Conservation (phyloP, 2,329 filamentous ascomycete species). For the Didymella glomerata region DNA sequence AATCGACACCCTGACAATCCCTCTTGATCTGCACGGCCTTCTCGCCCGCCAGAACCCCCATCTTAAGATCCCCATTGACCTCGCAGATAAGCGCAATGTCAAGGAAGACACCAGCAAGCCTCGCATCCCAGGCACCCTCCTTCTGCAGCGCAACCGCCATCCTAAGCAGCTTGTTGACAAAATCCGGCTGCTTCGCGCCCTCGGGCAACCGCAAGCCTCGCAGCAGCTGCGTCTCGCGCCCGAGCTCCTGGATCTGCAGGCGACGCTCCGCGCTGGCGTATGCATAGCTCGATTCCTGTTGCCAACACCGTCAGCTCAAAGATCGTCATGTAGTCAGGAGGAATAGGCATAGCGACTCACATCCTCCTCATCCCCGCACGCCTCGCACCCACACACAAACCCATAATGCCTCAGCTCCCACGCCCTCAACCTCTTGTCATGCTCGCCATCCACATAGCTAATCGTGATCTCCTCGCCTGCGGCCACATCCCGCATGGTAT, state of each 20-base stretch:
- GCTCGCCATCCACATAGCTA: conserved; percentile 50
- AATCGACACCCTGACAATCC: conserved; percentile 42
- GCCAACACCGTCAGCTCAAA: neutral
- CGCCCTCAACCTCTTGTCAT: conserved; percentile 39
- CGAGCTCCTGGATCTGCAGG: conserved; percentile 45
- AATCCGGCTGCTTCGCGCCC: conserved; percentile 25
- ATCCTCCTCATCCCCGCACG: conserved; percentile 46
- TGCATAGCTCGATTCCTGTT: conserved; percentile 31
- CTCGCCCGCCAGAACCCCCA: conserved; percentile 30
- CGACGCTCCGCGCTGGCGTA: conserved; percentile 42
- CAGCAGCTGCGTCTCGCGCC: conserved; percentile 37
- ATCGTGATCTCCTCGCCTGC: conserved; percentile 51
- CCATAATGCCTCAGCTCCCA: conserved; percentile 50
- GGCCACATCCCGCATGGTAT: conserved; percentile 46
- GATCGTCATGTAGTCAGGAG: too few relatives aligned
- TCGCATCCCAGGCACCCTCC: conserved; percentile 37
- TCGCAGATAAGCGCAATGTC: conserved; percentile 48
- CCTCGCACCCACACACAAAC: conserved; percentile 50
- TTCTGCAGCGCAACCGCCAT: conserved; percentile 39
- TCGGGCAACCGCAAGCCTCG: conserved; percentile 26
- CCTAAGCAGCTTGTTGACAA: conserved; percentile 38
- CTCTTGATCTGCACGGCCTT: conserved; percentile 42
- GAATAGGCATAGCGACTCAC: neutral
- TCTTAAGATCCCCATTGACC: conserved; percentile 29
- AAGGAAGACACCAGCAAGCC: conserved; percentile 41